Percentiles rank a stretch among this genome's conserved stretches.
These are phyloP conservation scores for Sphaerulina musiva DNA, from an alignment of 2,329 filamentous ascomycete species.

Conservation along the genomic window DNA sequence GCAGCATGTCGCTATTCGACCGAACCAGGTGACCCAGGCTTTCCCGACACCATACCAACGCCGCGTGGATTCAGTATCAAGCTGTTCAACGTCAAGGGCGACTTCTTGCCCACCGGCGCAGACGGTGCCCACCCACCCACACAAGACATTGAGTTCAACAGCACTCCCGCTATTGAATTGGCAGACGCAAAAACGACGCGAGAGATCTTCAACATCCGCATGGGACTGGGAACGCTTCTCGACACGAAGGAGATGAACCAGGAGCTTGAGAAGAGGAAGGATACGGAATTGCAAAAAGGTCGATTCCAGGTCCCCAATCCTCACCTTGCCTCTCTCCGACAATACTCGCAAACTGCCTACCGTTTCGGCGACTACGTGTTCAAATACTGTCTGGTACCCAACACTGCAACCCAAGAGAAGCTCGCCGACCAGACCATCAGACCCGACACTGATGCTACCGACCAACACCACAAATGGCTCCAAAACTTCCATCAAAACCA, in stretches of 20 bases:
- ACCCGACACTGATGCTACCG: conserved; percentile 30
- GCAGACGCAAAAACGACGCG: conserved; percentile 41
- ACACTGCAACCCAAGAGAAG: conserved; percentile 37
- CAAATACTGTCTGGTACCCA: conserved; percentile 45
- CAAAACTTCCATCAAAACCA: conserved; percentile 37
- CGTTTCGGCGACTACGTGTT: conserved; percentile 44
- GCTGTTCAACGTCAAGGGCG: conserved; percentile 44
- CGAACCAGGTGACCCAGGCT: conserved; percentile 32
- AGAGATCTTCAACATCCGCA: conserved; percentile 41
- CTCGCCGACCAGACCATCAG: conserved; percentile 37
- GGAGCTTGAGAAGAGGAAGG: conserved; percentile 36
- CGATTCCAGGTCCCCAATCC: conserved; percentile 38
- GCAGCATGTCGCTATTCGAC: conserved; percentile 35
- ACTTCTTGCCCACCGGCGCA: conserved; percentile 38
- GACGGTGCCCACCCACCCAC: conserved; percentile 27
- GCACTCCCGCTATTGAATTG: conserved; percentile 44
- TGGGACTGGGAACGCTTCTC: conserved; percentile 32
- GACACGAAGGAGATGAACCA: conserved; percentile 39
- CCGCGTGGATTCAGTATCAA: conserved; percentile 47
- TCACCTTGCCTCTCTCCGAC: conserved; percentile 35
- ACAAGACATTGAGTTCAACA: conserved; percentile 47
- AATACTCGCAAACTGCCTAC: conserved; percentile 46
- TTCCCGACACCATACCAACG: conserved; percentile 41
- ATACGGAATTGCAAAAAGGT: conserved; percentile 38
- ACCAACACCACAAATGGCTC: conserved; percentile 39